Evolutionary conservation across 2,329 filamentous ascomycete species (phyloP), one percentile per base, ranked within the genome.

Genomic region (Ambrosiella cleistominuta): DNA sequence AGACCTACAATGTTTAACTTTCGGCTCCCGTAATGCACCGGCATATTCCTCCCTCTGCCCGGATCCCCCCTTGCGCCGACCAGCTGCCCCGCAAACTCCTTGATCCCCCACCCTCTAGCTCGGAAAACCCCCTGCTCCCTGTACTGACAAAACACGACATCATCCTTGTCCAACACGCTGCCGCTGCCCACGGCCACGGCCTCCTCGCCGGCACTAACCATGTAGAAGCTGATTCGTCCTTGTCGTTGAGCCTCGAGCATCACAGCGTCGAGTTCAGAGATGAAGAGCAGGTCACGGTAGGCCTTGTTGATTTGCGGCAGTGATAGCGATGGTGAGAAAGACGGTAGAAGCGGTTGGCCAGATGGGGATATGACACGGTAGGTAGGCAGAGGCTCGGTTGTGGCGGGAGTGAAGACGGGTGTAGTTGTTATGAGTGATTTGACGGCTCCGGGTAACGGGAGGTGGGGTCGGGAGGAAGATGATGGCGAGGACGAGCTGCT

Each of bases 201-300:
- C 75, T 98, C 93, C 73, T 96, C 90, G 60, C 90, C 90, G 0
- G 89, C 87, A 42, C 86, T 91, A 66, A 91, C 91, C 87, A 98
- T 97, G 71, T 98, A 98, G 71, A 98, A 98, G 69, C 85, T 90
- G 58, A 95, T 72, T 17, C 88, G 81, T n/a, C 90, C 90, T 70
- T 98, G 93, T 51, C 93, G 78, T 71, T 98, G 93, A 0, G 93
- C 90, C 66, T 98, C 93, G 66, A 95, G 96, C 90, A 97, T 97
- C 68, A 97, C 86, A 58, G 95, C 70, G 67, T 98, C 93, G 88
- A 98, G 93, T 64, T 97, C 86, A 58, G 85, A 82, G 8, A 83
- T 74, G 40, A 75, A 77, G 8, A 85, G 65, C 82, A 86, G 85
- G 64, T 82, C 79, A 60, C 72, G 76, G 68, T 84, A 84, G 56